These are phyloP conservation scores for Cryptococcus amylolentus DNA, from an alignment of 1,284 basidiomycete genomes.

Conservation along the genomic window DNA sequence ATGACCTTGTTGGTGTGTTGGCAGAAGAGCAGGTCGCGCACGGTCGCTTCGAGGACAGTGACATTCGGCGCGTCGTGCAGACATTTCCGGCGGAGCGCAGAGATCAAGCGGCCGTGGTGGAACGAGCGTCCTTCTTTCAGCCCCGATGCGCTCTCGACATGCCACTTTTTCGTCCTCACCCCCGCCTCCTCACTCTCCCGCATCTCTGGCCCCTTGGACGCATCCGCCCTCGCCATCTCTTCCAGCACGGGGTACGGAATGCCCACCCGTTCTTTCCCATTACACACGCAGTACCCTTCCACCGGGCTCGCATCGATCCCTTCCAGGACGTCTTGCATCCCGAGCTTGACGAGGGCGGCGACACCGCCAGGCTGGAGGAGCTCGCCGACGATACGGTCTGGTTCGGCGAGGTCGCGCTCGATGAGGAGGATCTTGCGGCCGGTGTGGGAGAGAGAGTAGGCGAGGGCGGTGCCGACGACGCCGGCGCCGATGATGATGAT, in stretches of 20 bases:
- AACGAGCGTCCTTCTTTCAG: conserved; percentile 68
- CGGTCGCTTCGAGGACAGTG: conserved; percentile 77
- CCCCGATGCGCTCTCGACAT: conserved; percentile 33
- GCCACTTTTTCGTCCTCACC: conserved; percentile 20
- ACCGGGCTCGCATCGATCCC: conserved; percentile 83
- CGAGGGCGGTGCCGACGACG: conserved; percentile 72
- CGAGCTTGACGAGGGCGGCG: conserved; percentile 69
- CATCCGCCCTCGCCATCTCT: neutral
- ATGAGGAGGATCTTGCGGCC: conserved; percentile 66
- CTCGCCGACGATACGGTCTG: conserved; percentile 96
- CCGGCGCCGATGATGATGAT: conserved; percentile 83
- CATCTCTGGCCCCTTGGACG: neutral
- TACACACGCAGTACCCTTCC: conserved; percentile 82
- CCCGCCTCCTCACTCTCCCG: conserved; percentile 1
- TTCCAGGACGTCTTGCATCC: conserved; percentile 67
- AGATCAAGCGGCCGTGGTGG: conserved; percentile 92
- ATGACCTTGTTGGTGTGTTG: conserved; percentile 58
- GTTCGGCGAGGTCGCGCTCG: conserved; percentile 84
- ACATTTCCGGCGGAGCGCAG: conserved; percentile 69
- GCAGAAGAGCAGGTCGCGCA: conserved; percentile 67
- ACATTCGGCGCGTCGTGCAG: conserved; percentile 40
- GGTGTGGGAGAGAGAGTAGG: conserved; percentile 48
- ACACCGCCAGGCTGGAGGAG: conserved; percentile 93
- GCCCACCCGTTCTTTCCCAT: conserved; percentile 53
- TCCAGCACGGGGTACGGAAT: conserved; percentile 72